phyloP scores from a whole-genome alignment of 163 green algal genomes.

The Coccomyxa subellipsoidea region DNA sequence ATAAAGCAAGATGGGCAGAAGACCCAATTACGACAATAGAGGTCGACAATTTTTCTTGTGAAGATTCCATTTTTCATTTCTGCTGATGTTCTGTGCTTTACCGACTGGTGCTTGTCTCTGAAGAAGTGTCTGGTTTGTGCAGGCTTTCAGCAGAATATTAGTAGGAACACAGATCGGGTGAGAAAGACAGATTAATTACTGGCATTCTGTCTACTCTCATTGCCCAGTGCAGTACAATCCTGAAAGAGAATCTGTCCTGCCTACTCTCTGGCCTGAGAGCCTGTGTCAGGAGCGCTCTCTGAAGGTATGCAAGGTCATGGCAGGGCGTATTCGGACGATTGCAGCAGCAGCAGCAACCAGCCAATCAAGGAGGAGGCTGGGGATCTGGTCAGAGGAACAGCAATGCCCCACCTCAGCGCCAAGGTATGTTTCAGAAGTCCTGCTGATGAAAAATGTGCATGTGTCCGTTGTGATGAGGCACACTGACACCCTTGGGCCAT shows the following conservation, averaged over 20 bases:
- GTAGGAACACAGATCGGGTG: not conserved
- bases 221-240: too few relatives aligned
- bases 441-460: not conserved
- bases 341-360: not conserved
- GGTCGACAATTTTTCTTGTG: not conserved
- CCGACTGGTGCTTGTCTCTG: too few relatives aligned
- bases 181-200: not conserved
- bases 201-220: too few relatives aligned
- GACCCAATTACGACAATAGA: slow-evolving; percentile 5
- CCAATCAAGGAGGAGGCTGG: not conserved
- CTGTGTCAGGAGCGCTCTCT: too few relatives aligned
- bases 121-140: not conserved
- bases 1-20: not conserved
- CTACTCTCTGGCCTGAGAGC: not conserved
- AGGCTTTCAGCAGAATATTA: not conserved
- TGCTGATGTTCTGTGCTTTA: too few relatives aligned
- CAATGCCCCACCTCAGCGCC: not conserved
- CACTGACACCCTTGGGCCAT: not conserved
- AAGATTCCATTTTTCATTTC: too few relatives aligned
- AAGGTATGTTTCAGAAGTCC: too few relatives aligned
- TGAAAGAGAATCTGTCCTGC: too few relatives aligned
- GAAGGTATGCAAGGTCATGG: too few relatives aligned
- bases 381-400: not conserved
- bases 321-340: not conserved
- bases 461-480: not conserved